Conservation (phyloP, 2,329 filamentous ascomycete species). For the Colletotrichum lini region DNA sequence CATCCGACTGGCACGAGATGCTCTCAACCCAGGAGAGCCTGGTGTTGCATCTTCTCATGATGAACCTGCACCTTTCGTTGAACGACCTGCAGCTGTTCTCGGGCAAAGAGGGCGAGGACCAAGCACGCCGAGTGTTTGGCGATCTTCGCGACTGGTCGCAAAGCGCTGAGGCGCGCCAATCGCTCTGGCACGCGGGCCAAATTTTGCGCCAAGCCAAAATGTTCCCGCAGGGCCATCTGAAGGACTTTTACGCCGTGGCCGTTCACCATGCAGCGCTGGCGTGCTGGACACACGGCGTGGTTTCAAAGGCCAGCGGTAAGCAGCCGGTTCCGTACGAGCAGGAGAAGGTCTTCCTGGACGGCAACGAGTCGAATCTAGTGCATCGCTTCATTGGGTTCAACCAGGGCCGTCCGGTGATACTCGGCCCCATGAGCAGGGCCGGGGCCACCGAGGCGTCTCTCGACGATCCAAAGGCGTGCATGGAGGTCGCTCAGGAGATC, state of each 20-base stretch:
- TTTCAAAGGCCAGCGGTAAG: conserved; percentile 57
- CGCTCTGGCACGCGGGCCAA: conserved; percentile 79
- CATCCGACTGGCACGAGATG: conserved; percentile 59
- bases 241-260: conserved; percentile 77
- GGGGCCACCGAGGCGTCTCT: conserved; percentile 58
- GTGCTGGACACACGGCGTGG: conserved; percentile 78
- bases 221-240: conserved; percentile 68
- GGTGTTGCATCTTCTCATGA: conserved; percentile 68
- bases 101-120: conserved; percentile 76
- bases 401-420: conserved; percentile 67
- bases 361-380: conserved; percentile 64
- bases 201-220: conserved; percentile 72
- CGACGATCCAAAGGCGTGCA: conserved; percentile 70
- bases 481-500: conserved; percentile 71
- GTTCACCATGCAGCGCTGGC: conserved; percentile 78
- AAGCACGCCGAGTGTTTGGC: conserved; percentile 72
- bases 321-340: conserved; percentile 48
- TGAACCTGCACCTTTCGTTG: conserved; percentile 75
- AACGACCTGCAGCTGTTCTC: conserved; percentile 78
- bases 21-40: conserved; percentile 62
- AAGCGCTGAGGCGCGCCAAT: conserved; percentile 68
- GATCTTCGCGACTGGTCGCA: conserved; percentile 72
- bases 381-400: conserved; percentile 71
- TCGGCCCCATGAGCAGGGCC: conserved; percentile 50
- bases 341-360: conserved; percentile 69